phyloP scores from a whole-genome alignment of 176 grass and related monocot genomes.

The Musa acuminata region DNA sequence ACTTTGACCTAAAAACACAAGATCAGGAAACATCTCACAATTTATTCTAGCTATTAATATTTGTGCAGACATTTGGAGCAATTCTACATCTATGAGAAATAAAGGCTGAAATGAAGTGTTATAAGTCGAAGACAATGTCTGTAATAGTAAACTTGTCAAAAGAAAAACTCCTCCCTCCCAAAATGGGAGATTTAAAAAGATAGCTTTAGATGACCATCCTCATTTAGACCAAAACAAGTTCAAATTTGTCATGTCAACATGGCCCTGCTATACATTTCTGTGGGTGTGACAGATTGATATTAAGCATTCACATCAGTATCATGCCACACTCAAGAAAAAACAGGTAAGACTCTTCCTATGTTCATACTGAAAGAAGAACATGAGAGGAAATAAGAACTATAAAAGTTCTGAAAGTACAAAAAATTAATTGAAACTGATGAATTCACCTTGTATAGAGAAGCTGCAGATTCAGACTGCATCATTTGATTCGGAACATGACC shows the following conservation, averaged over 20 bases:
- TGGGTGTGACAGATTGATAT: not conserved
- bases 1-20: not conserved
- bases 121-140: not conserved
- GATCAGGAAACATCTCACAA: too few relatives aligned
- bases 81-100: too few relatives aligned
- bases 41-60: too few relatives aligned
- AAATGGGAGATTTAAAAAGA: not conserved
- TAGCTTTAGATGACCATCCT: not conserved
- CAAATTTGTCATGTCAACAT: not conserved
- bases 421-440: not conserved
- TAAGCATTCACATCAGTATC: not conserved
- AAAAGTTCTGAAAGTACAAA: slow-evolving; percentile 6
- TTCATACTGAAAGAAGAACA: not conserved
- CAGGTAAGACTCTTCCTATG: too few relatives aligned
- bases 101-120: too few relatives aligned
- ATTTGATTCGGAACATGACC: slow-evolving; percentile 80
- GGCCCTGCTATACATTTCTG: not conserved
- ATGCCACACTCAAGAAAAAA: not conserved
- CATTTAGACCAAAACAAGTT: not conserved
- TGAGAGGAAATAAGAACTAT: not conserved
- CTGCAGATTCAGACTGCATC: slow-evolving; percentile 89
- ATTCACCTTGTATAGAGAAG: slow-evolving; percentile 86
- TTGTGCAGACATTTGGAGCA: too few relatives aligned
- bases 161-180: not conserved
- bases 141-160: not conserved